These are phyloP conservation scores for Epichloe coenophiala DNA, from an alignment of 2,329 filamentous ascomycete species.

Conservation along the genomic window DNA sequence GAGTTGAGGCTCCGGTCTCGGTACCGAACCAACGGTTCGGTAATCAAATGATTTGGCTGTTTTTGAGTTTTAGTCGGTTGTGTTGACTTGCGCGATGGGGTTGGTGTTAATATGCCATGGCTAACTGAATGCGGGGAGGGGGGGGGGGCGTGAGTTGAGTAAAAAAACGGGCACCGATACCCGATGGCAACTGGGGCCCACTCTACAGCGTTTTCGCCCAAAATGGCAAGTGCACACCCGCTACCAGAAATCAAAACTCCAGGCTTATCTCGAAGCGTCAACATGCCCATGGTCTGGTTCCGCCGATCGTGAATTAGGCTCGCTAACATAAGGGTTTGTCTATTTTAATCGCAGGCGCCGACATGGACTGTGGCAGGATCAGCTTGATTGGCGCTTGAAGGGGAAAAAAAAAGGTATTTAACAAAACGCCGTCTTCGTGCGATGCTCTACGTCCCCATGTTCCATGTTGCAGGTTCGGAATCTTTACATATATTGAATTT, in stretches of 20 bases:
- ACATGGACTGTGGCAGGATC: not conserved
- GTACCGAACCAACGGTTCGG: too few species aligned
- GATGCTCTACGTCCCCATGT: too few species aligned
- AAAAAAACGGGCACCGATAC: too few species aligned
- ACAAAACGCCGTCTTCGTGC: not conserved
- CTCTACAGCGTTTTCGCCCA: conserved; percentile 54
- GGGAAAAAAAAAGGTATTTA: not conserved
- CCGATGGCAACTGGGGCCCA: conserved; percentile 40
- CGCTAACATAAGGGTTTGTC: not conserved
- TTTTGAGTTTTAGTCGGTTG: too few species aligned
- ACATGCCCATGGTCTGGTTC: not conserved
- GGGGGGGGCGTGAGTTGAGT: too few species aligned
- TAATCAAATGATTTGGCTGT: too few species aligned
- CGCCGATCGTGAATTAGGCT: not conserved
- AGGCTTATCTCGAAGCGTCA: not conserved
- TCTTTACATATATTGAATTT: too few species aligned
- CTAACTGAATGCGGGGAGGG: too few species aligned
- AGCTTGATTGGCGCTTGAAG: not conserved
- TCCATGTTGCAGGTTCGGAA: too few species aligned
- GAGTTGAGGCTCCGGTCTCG: too few species aligned
- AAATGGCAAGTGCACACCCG: conserved; percentile 25
- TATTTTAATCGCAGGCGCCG: not conserved
- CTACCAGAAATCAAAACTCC: not conserved
- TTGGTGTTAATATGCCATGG: too few species aligned
- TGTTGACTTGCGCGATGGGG: too few species aligned